Evolutionary conservation across 257 asterid genomes (phyloP).

Genomic region (Solanum chmielewskii): DNA sequence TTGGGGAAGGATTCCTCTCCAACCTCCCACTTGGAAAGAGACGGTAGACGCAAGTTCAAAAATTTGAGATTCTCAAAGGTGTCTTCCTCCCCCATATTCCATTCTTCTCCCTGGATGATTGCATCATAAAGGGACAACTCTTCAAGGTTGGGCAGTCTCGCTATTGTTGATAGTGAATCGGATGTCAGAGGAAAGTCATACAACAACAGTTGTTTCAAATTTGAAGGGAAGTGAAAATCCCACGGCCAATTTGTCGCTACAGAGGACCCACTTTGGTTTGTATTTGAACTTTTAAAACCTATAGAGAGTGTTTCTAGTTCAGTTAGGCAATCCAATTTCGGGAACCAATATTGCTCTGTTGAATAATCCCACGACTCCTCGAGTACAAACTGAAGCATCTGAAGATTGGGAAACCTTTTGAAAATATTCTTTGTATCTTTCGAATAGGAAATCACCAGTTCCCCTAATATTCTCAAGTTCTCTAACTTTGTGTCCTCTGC

Average conservation of each 20-base stretch:
- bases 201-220: not conserved
- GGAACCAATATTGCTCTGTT: not conserved
- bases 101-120: not conserved
- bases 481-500: not conserved
- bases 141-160: not conserved
- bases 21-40: not conserved
- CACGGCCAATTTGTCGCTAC: not conserved
- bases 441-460: not conserved
- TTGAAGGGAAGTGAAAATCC: not conserved
- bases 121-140: accelerated
- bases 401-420: not conserved
- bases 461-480: not conserved
- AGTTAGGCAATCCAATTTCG: not conserved
- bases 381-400: accelerated
- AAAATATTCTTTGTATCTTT: not conserved
- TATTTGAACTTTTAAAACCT: accelerated
- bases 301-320: accelerated
- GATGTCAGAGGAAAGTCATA: not conserved
- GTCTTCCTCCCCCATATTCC: not conserved
- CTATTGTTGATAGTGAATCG: not conserved
- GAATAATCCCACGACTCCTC: not conserved
- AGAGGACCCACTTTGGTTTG: not conserved
- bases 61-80: not conserved
- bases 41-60: not conserved
- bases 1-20: not conserved